Evolutionary conservation across 495 filamentous ascomycete species (phyloP), one percentile per base, ranked within the genome.

Genomic region (Lophium mytilinum): DNA sequence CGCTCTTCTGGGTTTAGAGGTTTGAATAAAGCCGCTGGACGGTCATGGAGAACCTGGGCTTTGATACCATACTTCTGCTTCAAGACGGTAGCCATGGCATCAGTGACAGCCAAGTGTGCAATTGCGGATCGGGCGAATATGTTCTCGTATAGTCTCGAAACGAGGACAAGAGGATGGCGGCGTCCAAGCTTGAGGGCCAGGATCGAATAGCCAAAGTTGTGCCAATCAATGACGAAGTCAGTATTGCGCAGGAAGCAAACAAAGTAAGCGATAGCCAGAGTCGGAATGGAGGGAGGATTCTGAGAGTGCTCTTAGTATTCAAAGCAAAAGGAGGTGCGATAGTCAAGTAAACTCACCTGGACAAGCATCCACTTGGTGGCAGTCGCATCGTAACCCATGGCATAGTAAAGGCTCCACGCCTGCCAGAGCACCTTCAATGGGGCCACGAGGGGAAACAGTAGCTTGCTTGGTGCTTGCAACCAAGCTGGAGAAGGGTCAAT

Each of bases 181-280:
- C 69, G 57, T 15, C 78, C 70, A 39, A 83, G 66, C 73, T 88
- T 80, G 66, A 88, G 63, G 62, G 87, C 83, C 4, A 99, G 83
- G 56, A 97, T 92, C n/a, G 87, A 91, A 77, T 89, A 96, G 58
- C 93, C 92, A 71, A 96, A 96, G 70, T 99, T 99, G 75, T 99
- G 93, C 93, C 93, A 99, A 72, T 99, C 93, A 55, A 97, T 89
- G 37, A 96, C 77, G 2, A 96, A 80, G 54, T 78, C 79, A 21
- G 87, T 92, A 56, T 88, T 83, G 40, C 94, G 87, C 52, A 95
- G 73, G 65, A 81, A 82, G 66, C 87, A 90, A 49, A 87, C 74
- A 9, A 90, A 52, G 11, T 82, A 75, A 3, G 90, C 83, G 47
- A 97, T 74, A 24, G 82, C 78, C 4, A 99, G 78, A 0, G 89